Base-by-base conservation (phyloP, 2,329 filamentous ascomycete genomes). In the Apiospora pterosperma region DNA sequence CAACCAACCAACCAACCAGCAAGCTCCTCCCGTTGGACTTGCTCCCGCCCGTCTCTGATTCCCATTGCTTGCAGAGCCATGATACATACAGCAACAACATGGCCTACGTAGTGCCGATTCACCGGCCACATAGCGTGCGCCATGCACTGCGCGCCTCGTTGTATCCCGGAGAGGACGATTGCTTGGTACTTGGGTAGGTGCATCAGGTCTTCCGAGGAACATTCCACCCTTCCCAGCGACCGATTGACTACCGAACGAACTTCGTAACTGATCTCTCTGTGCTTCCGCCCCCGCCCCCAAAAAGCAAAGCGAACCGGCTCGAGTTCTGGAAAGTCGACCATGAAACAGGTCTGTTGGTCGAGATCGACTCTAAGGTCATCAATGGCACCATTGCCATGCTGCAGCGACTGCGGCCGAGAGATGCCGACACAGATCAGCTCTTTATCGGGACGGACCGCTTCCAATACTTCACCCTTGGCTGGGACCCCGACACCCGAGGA, bases 51-150 rank as follows among this genome's bases (percentile, higher is more conserved):
- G 28, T 10, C 25, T 34, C n/a, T 19, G 8, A 58, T 21, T 36
- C 10, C 10, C 36, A 34, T 59, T 28, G 64, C 31, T 44, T 52
- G 64, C 28, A 59, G 38, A 70, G 65, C 64, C 63, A 74, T 75
- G 73, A 61, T 65, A 72, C 70, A 61, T 55, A 61, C 65, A 38
- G 36, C 60, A 42, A n/a, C 69, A 73, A 63, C 64, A 99, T 99
- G 96, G 92, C 96, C 62, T 99, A 98, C 77, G 83, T 99, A 73
- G 93, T 93, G 67, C 94, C 96, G 42, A 96, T 99, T 64, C 96
- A 99, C 78, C 87, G 90, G 72, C 91, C 96, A 28, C 97, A 92
- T 76, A 97, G 93, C 81, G 89, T 97, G 68, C 89, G 94, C 63
- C 92, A 97, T 85, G 95, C 94, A 16, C 78, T 98, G 69, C 92